phyloP scores from a whole-genome alignment of 2,329 filamentous ascomycete genomes.

The Drechslerella stenobrocha region DNA sequence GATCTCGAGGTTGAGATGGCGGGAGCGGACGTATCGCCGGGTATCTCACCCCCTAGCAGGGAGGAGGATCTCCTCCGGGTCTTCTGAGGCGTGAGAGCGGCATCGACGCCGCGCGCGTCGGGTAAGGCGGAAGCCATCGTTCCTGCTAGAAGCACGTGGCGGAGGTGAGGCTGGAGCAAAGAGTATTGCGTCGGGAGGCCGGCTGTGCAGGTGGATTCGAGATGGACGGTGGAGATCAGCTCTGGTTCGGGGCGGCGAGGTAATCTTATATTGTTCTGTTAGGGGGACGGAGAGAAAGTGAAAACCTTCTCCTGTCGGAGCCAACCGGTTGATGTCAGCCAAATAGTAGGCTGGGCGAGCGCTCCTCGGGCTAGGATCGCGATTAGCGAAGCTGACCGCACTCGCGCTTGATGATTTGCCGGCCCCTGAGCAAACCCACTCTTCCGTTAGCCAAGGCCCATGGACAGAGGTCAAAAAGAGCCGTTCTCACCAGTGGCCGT shows the following conservation, averaged over 20 bases:
- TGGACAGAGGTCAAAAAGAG: not conserved
- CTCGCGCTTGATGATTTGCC: not conserved
- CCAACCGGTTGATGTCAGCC: too few species aligned
- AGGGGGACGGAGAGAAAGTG: not conserved
- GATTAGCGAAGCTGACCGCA: not conserved
- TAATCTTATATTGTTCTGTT: not conserved
- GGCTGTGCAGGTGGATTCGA: slow-evolving; percentile 21
- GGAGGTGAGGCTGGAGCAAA: slow-evolving; percentile 8
- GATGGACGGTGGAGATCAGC: not conserved
- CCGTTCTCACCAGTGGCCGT: not conserved
- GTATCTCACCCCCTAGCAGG: slow-evolving; percentile 50
- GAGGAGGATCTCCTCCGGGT: slow-evolving; percentile 49
- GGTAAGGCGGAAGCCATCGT: slow-evolving; percentile 32
- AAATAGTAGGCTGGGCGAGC: too few species aligned
- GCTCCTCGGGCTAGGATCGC: not conserved
- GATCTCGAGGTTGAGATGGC: slow-evolving; percentile 52
- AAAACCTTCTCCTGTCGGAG: not conserved
- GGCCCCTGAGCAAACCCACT: not conserved
- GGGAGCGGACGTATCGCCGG: slow-evolving; percentile 52
- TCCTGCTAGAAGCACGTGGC: slow-evolving; percentile 4
- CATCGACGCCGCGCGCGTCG: slow-evolving; percentile 31
- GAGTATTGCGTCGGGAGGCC: slow-evolving; percentile 3
- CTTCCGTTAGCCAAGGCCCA: not conserved
- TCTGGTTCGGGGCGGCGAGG: not conserved
- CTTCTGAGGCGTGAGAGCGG: slow-evolving; percentile 40